Conservation (phyloP, 768 basidiomycete species). For the Suillus weaverae region DNA sequence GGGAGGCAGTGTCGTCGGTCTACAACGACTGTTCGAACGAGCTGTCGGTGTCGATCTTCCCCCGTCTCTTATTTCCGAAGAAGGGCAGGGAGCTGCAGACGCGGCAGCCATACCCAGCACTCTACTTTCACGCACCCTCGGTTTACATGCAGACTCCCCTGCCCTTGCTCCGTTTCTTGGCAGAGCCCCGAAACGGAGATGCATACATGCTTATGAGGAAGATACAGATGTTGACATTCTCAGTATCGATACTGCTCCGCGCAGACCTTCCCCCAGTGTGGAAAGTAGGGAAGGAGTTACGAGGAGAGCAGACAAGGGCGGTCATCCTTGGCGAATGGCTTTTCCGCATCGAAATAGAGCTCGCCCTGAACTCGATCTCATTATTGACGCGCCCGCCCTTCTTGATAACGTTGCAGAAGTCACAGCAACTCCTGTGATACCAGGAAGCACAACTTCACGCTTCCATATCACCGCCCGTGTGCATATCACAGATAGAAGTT, state of each 20-base stretch:
- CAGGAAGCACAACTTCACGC: slow-evolving; percentile 30
- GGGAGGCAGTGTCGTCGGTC: slow-evolving; percentile 41
- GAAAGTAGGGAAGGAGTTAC: background rate
- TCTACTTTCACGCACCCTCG: slow-evolving; percentile 47
- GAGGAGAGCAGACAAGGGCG: background rate
- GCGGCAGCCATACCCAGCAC: slow-evolving; percentile 29
- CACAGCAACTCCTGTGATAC: slow-evolving; percentile 6
- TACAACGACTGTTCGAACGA: slow-evolving; percentile 48
- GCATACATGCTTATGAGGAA: slow-evolving; percentile 38
- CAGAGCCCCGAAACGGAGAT: slow-evolving; percentile 40
- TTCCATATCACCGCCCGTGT: slow-evolving; percentile 50
- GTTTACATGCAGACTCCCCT: slow-evolving; percentile 51
- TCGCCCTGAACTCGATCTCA: slow-evolving; percentile 37
- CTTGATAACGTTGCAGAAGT: slow-evolving; percentile 15
- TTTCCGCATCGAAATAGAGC: slow-evolving; percentile 43
- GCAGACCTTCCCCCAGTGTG: background rate
- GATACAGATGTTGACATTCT: slow-evolving; percentile 36
- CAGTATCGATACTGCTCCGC: slow-evolving; percentile 10
- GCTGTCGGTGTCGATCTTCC: slow-evolving; percentile 42
- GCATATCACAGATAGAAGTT: slow-evolving; percentile 43
- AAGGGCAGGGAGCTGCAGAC: background rate
- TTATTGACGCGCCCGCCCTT: slow-evolving; percentile 17
- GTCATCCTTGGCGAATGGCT: slow-evolving; percentile 34
- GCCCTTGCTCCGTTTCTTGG: slow-evolving; percentile 53
- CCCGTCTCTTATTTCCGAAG: slow-evolving; percentile 7